Base-by-base conservation (phyloP, 768 basidiomycete genomes). In the Phylloporus sp. region DNA sequence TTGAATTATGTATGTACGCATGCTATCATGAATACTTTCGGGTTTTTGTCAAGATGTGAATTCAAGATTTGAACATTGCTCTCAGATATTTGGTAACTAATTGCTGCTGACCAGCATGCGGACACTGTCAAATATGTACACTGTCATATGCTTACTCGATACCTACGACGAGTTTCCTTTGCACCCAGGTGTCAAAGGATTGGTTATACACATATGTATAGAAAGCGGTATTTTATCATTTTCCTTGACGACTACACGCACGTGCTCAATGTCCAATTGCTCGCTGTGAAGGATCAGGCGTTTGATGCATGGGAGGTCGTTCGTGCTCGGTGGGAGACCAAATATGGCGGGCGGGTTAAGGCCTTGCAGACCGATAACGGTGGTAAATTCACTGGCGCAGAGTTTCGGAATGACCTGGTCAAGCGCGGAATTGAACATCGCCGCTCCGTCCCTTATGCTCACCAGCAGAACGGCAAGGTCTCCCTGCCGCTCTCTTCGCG, bases 401-500 rank as follows among this genome's bases (percentile, higher is more conserved):
- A 3, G 4, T 22, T 22, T 3, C 35, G 49, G 3, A 15, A 5
- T 0, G 23, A 23, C 0, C 6, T 13, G 0, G n/a, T n/a, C n/a
- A n/a, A n/a, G n/a, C n/a, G n/a, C n/a, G 71, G 69, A 0, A 68
- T 71, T 10, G 13, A 27, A 0, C 49, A 62, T 3, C 59, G 65
- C 60, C 66, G 4, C 58, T 59, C 1, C 2, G 22, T 26, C n/a
- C 64, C 70, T 0, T 70, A 71, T 51, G 59, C 66, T 1, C 67
- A 72, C 36, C 59, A 62, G 6, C 70, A 72, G 53, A 72, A 72
- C 51, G 62, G 70, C 0, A 68, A 64, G 31, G 61, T n/a, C n/a
- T n/a, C n/a, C n/a, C n/a, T n/a, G n/a, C n/a, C n/a, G n/a, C n/a
- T n/a, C n/a, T n/a, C n/a, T n/a, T n/a, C n/a, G n/a, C n/a, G n/a